phyloP scores from a whole-genome alignment of 225 moss, liverwort and hornwort species.

The Rhytidiadelphus loreus region DNA sequence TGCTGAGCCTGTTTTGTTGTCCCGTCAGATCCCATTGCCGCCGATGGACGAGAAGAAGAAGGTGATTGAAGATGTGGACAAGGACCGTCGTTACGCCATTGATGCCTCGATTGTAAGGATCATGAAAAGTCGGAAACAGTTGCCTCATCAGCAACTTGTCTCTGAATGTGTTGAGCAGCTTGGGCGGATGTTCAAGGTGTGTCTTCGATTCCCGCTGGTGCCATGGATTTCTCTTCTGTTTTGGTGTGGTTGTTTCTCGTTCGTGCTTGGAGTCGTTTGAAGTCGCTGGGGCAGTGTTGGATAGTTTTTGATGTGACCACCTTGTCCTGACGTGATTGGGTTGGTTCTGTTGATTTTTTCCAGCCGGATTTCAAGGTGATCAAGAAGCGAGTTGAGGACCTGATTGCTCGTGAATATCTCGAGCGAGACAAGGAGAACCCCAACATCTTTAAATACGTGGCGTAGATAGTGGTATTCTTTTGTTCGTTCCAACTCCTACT shows the following conservation, averaged over 20 bases:
- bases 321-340: not conserved
- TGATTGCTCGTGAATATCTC: conserved; percentile 89
- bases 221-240: not conserved
- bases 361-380: conserved; percentile 99
- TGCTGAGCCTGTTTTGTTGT: not conserved
- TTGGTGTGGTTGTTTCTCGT: not conserved
- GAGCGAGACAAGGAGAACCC: conserved; percentile 99
- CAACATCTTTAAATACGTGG: conserved; percentile 97
- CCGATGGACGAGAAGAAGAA: conserved; percentile 99
- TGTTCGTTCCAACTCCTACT: not conserved
- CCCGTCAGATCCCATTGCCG: conserved; percentile 75
- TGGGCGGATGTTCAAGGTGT: conserved; percentile 98
- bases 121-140: conserved; percentile 92
- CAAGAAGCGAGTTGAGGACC: conserved; percentile 98
- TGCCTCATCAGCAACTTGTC: conserved; percentile 93
- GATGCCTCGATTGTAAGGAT: conserved; percentile 98
- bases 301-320: no score
- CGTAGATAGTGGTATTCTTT: not conserved
- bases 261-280: not conserved
- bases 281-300: not conserved
- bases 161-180: conserved; percentile 98
- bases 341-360: not conserved
- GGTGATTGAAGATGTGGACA: conserved; percentile 98
- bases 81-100: conserved; percentile 97
- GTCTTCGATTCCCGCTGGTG: not conserved